Conservation (phyloP, 495 filamentous ascomycete genomes). For the Lasiosphaeriaceae sp. region DNA sequence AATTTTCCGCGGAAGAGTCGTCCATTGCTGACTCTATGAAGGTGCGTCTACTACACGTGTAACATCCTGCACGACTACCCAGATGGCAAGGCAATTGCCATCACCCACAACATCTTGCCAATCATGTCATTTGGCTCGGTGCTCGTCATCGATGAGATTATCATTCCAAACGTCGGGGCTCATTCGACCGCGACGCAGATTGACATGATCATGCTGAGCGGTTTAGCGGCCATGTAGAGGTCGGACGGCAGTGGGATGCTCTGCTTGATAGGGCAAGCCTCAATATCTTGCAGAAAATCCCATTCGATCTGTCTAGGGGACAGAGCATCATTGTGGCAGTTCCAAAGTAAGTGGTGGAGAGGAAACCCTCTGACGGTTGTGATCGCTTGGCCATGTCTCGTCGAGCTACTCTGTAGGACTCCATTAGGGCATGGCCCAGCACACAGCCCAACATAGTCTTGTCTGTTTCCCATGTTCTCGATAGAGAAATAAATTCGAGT, state of each 20-base stretch:
- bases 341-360: background rate
- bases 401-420: no score
- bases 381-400: background rate
- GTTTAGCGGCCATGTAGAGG: constrained; percentile 36
- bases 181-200: constrained; percentile 1
- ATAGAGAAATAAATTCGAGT: no score
- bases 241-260: constrained; percentile 39
- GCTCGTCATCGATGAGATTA: constrained; percentile 45
- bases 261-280: constrained; percentile 36
- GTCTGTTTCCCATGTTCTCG: no score
- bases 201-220: constrained; percentile 41
- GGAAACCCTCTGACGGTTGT: no score
- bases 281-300: constrained; percentile 26
- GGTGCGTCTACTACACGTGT: constrained; percentile 48
- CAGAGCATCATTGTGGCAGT: constrained; percentile 7
- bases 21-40: constrained; percentile 28
- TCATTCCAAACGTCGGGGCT: constrained; percentile 32
- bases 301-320: constrained; percentile 1
- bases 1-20: no score
- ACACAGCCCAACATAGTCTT: no score
- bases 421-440: no score
- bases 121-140: constrained; percentile 37
- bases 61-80: constrained; percentile 45
- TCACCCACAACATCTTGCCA: constrained; percentile 34
- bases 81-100: constrained; percentile 34